phyloP scores from a whole-genome alignment of 306 rosid genomes.

The Mucuna pruriens region DNA sequence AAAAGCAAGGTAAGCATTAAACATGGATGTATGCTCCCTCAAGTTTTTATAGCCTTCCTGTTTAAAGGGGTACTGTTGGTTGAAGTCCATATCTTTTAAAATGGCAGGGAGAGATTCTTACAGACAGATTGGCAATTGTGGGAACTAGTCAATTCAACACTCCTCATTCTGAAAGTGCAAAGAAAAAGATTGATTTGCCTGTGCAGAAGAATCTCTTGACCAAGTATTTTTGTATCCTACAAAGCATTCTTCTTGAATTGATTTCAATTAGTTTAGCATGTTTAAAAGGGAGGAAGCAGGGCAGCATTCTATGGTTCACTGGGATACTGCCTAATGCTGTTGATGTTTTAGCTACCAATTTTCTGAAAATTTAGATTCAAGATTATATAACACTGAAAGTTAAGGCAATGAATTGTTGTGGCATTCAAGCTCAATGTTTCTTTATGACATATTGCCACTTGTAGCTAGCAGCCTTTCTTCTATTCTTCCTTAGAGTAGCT shows the following conservation, averaged over 20 bases:
- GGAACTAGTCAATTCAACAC: constrained; percentile 52
- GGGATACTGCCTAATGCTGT: constrained; percentile 11
- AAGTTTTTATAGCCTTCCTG: constrained; percentile 10
- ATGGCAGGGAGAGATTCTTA: constrained; percentile 56
- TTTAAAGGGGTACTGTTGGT: constrained; percentile 28
- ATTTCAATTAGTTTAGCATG: constrained; percentile 10
- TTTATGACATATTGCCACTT: background rate
- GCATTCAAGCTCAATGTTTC: constrained; percentile 24
- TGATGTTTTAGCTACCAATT: constrained; percentile 1
- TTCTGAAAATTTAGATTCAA: background rate
- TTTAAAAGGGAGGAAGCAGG: constrained; percentile 21
- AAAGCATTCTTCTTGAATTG: background rate
- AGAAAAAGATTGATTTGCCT: constrained; percentile 81
- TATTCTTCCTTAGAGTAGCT: constrained; percentile 20
- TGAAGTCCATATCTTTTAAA: constrained; percentile 39
- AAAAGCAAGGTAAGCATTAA: constrained; percentile 1
- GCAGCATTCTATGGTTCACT: constrained; percentile 28
- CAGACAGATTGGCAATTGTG: constrained; percentile 33
- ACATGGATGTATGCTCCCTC: background rate
- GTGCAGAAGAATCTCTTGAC: constrained; percentile 92
- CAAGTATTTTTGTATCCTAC: constrained; percentile 90
- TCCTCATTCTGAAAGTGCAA: constrained; percentile 52
- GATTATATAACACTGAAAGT: constrained; percentile 6
- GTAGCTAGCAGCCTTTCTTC: constrained; percentile 12
- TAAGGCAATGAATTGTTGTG: background rate